Evolutionary conservation across 2,329 filamentous ascomycete genomes (phyloP), one percentile per base, ranked within the genome.

Genomic region (Xylaria sp.): DNA sequence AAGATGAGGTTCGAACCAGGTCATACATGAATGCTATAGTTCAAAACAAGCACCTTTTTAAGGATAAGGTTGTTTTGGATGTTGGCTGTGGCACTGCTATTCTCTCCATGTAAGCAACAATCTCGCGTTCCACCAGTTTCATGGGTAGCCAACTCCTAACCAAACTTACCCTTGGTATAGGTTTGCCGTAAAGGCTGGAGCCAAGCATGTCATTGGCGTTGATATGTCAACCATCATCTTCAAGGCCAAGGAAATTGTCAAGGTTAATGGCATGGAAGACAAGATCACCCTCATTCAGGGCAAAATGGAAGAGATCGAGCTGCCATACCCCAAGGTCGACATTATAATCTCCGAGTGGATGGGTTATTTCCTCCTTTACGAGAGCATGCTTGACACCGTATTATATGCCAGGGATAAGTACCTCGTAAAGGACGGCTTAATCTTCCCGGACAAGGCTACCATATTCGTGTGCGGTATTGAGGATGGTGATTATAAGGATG

Each of bases 291-390:
- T 99, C 69, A 89, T 99, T 73, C 96, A 98, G 86, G 96, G 96
- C 81, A 99, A 99, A 89, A 99, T 99, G 96, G 96, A 99, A 86
- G 96, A 99, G 85, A 94, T 99, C 55, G 86, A 92, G 78, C 86
- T 99, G 71, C 96, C 96, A 23, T 97, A 92, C 83, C 92, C 94
- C 78, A 93, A 98, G 84, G 96, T 99, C 74, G 96, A 99, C 80
- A 99, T 99, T 80, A 99, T 99, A 84, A 97, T 99, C 81, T 98
- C 95, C 1, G 96, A 99, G 86, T 99, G 96, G 96, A 99, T 99
- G 96, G 96, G 96, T 41, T 99, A 99, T 86, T 98, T 98, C 86
- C 86, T 99, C 62, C 90, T 99, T 70, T 99, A 99, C 84, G 96
- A 99, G 89, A 93, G 89, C 89, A 99, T 99, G 96, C 84, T 99